A percentile compares a stretch with the other conserved stretches of the same genome.
These are phyloP conservation scores for Dactylorhiza incarnata DNA, from an alignment of 106 monocot species.

Conservation along the genomic window DNA sequence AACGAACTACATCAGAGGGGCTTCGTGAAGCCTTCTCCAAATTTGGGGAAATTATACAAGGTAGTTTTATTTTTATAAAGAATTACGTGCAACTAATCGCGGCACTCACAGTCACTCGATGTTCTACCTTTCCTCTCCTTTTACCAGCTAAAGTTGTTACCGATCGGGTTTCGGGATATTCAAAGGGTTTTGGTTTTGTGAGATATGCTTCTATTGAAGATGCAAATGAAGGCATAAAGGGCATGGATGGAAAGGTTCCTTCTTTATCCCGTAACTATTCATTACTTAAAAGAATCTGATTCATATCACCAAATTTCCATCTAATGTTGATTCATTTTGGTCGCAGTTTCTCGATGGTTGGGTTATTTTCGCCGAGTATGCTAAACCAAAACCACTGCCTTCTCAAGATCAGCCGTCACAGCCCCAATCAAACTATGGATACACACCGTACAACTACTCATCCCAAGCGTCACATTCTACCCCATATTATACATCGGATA, in stretches of 20 bases:
- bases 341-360: conserved; percentile 92
- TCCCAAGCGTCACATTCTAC: background rate
- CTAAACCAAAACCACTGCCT: conserved; percentile 57
- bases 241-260: conserved; percentile 69
- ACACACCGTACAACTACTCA: background rate
- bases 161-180: conserved; percentile 59
- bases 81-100: background rate
- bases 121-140: background rate
- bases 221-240: conserved; percentile 53
- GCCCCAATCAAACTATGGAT: conserved; percentile 1
- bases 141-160: conserved; percentile 66
- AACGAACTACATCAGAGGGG: conserved; percentile 63
- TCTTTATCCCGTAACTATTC: too few species aligned
- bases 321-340: background rate
- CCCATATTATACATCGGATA: background rate
- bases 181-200: conserved; percentile 75
- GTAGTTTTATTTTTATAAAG: conserved; percentile 18
- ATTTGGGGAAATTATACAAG: conserved; percentile 55
- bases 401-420: conserved; percentile 15
- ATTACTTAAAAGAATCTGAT: background rate
- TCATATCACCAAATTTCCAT: background rate
- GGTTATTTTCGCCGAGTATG: conserved; percentile 97
- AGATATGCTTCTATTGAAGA: conserved; percentile 48
- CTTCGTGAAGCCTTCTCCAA: conserved; percentile 55
- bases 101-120: background rate